These are phyloP conservation scores for Eragrostis tef DNA, from an alignment of 202 grass and related monocot genomes.

Conservation along the genomic window DNA sequence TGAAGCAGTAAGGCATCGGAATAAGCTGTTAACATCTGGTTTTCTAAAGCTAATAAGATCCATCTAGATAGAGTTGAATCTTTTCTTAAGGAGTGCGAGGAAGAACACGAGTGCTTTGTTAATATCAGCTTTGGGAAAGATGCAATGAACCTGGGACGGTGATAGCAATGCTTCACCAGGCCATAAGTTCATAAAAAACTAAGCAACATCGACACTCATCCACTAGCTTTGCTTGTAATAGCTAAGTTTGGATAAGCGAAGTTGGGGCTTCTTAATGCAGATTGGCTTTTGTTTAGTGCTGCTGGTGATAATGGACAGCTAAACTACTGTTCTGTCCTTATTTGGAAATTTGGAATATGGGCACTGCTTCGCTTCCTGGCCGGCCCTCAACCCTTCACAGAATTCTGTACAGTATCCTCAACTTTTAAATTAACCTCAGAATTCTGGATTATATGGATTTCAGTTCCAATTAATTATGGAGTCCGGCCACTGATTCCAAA, in stretches of 20 bases:
- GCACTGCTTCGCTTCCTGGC: constrained; percentile 1
- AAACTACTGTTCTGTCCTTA: constrained; percentile 15
- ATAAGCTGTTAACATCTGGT: background rate
- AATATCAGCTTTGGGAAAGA: background rate
- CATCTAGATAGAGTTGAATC: background rate
- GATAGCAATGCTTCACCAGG: constrained; percentile 32
- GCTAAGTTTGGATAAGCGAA: background rate
- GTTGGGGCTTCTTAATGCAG: background rate
- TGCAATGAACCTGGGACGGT: constrained; percentile 29
- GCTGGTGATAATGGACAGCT: constrained; percentile 15
- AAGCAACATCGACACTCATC: background rate
- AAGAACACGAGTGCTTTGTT: constrained; percentile 1
- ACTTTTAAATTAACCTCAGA: background rate
- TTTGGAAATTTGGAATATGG: background rate
- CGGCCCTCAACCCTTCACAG: background rate
- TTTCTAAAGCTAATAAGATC: background rate
- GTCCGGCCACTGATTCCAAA: background rate
- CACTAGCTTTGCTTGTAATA: background rate
- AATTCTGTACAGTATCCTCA: background rate
- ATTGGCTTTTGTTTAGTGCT: constrained; percentile 20
- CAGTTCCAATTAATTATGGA: too few relatives aligned
- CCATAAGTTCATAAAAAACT: background rate
- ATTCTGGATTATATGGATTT: background rate
- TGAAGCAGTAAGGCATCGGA: background rate
- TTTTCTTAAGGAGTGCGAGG: background rate